Evolutionary conservation across 148 eudicot species (phyloP).

Genomic region (Vaccinium vitisidaea): DNA sequence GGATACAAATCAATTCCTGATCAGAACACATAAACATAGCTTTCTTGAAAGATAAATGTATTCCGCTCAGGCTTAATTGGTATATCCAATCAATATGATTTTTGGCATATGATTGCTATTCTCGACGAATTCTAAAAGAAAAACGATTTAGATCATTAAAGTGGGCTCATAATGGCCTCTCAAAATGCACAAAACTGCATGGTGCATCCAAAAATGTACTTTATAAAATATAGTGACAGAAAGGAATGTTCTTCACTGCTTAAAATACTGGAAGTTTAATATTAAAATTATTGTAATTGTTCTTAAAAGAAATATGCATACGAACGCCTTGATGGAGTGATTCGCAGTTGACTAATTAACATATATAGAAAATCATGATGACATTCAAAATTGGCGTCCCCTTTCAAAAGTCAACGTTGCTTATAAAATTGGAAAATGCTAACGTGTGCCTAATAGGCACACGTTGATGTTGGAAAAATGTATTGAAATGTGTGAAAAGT

Average conservation of each 20-base stretch:
- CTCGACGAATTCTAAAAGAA: no score
- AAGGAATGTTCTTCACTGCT: not conserved
- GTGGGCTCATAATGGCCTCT: not conserved
- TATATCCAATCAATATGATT: not conserved
- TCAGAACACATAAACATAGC: not conserved
- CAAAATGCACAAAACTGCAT: not conserved
- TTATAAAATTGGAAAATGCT: not conserved
- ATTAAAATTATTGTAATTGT: not conserved
- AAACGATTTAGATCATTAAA: not conserved
- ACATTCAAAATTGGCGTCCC: not conserved
- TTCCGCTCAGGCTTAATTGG: not conserved
- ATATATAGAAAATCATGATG: not conserved
- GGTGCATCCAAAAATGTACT: not conserved
- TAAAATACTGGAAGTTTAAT: not conserved
- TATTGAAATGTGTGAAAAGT: no score
- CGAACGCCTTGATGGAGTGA: not conserved
- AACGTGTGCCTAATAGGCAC: no score
- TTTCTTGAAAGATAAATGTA: no score
- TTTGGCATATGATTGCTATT: not conserved
- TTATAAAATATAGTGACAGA: not conserved
- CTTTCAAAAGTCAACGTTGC: not conserved
- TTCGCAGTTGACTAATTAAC: conserved; percentile 1
- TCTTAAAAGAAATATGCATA: not conserved
- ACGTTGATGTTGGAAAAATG: no score
- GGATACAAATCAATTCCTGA: not conserved